These are phyloP conservation scores for Jatropha podagrica DNA, from an alignment of 441 rosid species.

Conservation along the genomic window DNA sequence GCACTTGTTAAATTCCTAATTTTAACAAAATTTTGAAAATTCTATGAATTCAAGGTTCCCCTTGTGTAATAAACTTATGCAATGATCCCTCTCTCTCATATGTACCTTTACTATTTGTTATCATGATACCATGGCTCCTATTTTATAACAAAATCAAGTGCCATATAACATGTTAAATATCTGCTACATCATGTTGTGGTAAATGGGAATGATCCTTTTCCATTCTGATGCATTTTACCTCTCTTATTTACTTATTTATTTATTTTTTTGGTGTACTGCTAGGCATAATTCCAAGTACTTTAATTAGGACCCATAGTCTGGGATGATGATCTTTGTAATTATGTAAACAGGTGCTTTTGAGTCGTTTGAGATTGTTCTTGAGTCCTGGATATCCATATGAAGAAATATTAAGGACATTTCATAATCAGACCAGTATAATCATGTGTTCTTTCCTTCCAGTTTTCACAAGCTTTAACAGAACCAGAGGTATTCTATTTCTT, in stretches of 20 bases:
- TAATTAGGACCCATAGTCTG: background rate
- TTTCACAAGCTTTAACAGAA: slow-evolving; percentile 73
- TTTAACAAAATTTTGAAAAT: background rate
- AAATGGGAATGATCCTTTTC: background rate
- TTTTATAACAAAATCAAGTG: background rate
- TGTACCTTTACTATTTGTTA: background rate
- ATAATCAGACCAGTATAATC: slow-evolving; percentile 70
- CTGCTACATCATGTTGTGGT: background rate
- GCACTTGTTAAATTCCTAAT: no score
- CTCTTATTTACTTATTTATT: background rate
- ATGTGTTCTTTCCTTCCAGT: slow-evolving; percentile 84
- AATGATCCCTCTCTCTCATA: background rate
- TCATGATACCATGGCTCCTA: background rate
- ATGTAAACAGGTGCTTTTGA: slow-evolving; percentile 53
- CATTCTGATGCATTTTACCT: background rate
- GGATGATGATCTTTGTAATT: background rate
- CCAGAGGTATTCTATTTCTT: slow-evolving; percentile 48
- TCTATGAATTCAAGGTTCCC: background rate
- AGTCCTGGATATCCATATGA: slow-evolving; percentile 93
- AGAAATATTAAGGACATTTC: slow-evolving; percentile 79
- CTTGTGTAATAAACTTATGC: background rate
- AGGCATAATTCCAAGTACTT: background rate
- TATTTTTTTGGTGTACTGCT: background rate
- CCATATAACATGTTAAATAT: background rate
- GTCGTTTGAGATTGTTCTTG: slow-evolving; percentile 77